phyloP scores from a whole-genome alignment of 176 grass and related monocot species.

The Oryza rufipogon region DNA sequence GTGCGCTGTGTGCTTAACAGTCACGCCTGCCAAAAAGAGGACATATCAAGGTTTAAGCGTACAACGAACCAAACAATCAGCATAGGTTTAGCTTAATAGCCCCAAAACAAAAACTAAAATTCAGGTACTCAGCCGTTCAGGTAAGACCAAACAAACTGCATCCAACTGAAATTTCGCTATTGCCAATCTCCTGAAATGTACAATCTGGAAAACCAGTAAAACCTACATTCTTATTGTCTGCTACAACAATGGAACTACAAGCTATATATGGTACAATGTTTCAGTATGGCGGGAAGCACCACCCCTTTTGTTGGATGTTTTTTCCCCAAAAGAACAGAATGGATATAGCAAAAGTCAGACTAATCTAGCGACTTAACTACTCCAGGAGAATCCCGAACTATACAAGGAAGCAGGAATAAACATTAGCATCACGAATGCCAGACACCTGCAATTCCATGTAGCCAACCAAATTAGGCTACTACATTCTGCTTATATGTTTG shows the following conservation, averaged over 20 bases:
- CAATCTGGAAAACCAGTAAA: slow-evolving; percentile 27
- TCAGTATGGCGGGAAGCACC: slow-evolving; percentile 14
- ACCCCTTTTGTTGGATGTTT: slow-evolving; percentile 21
- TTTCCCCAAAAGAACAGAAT: slow-evolving; percentile 45
- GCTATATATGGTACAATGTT: slow-evolving; percentile 45
- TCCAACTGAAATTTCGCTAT: slow-evolving; percentile 24
- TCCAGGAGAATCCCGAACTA: slow-evolving; percentile 30
- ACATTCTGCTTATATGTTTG: slow-evolving; percentile 19
- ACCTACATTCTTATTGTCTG: slow-evolving; percentile 39
- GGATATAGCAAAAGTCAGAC: slow-evolving; percentile 8
- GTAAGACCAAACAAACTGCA: not conserved
- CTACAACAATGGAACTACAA: slow-evolving; percentile 44
- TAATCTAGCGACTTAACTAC: slow-evolving; percentile 28
- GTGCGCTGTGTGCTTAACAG: too few species aligned
- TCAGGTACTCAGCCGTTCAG: not conserved
- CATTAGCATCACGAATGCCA: slow-evolving; percentile 9
- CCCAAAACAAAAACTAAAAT: not conserved
- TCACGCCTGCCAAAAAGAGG: too few species aligned
- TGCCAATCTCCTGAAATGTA: slow-evolving; percentile 23
- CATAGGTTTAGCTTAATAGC: too few species aligned
- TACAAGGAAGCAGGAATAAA: slow-evolving; percentile 39
- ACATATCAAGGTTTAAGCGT: too few species aligned
- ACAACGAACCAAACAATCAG: too few species aligned
- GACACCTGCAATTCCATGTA: slow-evolving; percentile 25
- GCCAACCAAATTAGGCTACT: slow-evolving; percentile 13